Evolutionary conservation across 2,329 filamentous ascomycete genomes (phyloP), one percentile per base, ranked within the genome.

Genomic region (Talaromyces sp.): DNA sequence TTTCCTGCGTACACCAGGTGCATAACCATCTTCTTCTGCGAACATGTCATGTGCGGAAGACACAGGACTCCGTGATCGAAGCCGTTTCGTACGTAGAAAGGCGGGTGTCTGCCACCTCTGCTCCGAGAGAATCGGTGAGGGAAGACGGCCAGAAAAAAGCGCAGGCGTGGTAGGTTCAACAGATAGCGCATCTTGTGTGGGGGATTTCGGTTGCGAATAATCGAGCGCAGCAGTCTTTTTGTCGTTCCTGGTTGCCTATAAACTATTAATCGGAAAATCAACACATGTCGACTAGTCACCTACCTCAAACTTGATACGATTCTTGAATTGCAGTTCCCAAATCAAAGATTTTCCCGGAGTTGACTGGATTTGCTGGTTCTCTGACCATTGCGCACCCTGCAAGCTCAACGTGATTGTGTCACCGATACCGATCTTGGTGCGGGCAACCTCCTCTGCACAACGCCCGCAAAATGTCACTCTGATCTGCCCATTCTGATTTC

Each of bases 401-500:
- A 98, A 80, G 67, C 85, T 83, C 68, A 98, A 75, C 3, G 85
- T 77, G 35, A 97, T 79, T 68, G 87, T 85, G 76, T 97, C 93
- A 16, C 92, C 92, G 69, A 92, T 94, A 1, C 90, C 89, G 27
- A 97, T 79, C 11, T 85, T 86, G 11, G 85, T 86, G 58, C 85
- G 84, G 8, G 88, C 86, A 45, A 96, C 83, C 19, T 85, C 86
- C 70, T 87, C 87, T 16, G 92, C 94, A 69, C 88, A 87, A 5
- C 86, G 80, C 9, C 89, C 91, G 35, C 84, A 82, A 70, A 97
- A 92, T 49, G 89, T 86, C 58, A 93, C 86, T 64, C 93, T 89
- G 24, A 97, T 87, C 77, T 97, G 92, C 13, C 94, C 94, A 69
- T 86, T 89, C 47, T 85, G 83, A 68, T 87, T 87, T 64, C 94